Percentiles rank a stretch among this genome's conserved stretches.
Evolutionary conservation across 208 protist species (phyloP).

Genomic region (Leptomonas pyrrhocoris): DNA sequence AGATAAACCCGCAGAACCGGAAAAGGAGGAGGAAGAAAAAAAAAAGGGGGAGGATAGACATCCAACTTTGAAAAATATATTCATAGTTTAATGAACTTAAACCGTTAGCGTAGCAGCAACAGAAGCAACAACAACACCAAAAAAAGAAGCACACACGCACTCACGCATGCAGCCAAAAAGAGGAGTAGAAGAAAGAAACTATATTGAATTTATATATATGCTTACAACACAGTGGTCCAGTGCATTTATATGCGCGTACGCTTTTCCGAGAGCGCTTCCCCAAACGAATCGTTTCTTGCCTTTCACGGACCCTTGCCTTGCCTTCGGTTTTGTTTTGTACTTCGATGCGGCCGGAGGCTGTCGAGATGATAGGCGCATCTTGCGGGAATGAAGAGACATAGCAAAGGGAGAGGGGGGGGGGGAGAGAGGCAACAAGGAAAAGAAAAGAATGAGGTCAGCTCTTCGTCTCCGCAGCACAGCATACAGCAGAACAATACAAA

Average conservation of each 20-base stretch:
- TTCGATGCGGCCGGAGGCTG: too few relatives aligned
- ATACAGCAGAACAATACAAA: slow-evolving; percentile 6
- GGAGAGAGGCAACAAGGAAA: not conserved
- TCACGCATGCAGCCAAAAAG: not conserved
- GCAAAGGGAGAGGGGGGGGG: not conserved
- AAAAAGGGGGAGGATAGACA: too few relatives aligned
- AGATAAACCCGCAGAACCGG: too few relatives aligned
- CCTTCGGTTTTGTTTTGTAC: too few relatives aligned
- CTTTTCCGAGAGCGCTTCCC: not conserved
- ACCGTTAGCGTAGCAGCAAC: too few relatives aligned
- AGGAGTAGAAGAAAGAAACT: not conserved
- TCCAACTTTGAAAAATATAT: too few relatives aligned
- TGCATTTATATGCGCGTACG: not conserved
- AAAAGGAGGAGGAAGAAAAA: too few relatives aligned
- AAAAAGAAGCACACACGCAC: not conserved
- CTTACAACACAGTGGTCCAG: not conserved
- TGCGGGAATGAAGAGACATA: not conserved
- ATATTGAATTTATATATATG: not conserved
- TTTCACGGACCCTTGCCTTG: not conserved
- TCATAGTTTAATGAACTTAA: too few relatives aligned
- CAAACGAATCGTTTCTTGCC: not conserved
- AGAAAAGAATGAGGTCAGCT: not conserved
- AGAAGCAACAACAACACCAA: not conserved
- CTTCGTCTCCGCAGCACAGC: not conserved
- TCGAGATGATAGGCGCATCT: not conserved